Base-by-base conservation (phyloP, 2,329 filamentous ascomycete genomes). In the Ceratocystis eucalypticola region DNA sequence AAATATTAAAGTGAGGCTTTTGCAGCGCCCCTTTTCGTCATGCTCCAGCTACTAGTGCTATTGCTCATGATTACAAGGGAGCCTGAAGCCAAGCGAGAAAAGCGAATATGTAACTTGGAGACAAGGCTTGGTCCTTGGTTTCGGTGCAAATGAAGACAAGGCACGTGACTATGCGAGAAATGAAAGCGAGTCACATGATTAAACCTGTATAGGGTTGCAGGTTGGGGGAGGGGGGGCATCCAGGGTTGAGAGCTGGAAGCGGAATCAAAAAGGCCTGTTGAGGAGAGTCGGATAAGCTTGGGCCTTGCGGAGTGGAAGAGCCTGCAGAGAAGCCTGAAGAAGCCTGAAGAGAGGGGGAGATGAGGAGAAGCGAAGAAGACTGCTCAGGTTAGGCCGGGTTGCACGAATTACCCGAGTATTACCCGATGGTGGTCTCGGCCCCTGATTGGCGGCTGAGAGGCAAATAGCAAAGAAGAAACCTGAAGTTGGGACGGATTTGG, bases 361-460 rank as follows among this genome's bases (percentile, higher is more conserved):
- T n/a, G 15, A 48, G 46, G 8, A 22, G 46, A 22, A 22, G 20
- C 46, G n/a, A 48, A 4, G 17, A n/a, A 22, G 20, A 1, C 5
- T 48, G 46, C 1, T 20, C 17, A 22, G 2, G 46, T 48, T 48
- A 10, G 48, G 48, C 48, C 7, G n/a, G 48, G 48, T n/a, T 50
- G 53, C n/a, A 30, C 15, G 28, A 6, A 30, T 57, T 33, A 20
- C 10, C 53, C 53, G 28, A 12, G 12, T 25, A 57, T 57, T 30
- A n/a, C 22, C 22, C 53, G 28, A 2, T 2, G 6, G 28, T 5
- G 12, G 28, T 17, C 48, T n/a, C 28, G 53, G 53, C 53, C 53
- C 53, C 53, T 57, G 53, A 57, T 57, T 57, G 53, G 53, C 53
- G 53, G 53, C 53, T 20, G 53, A 12, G 22, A 25, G 48, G n/a